phyloP scores from a whole-genome alignment of 768 basidiomycete species.

The Leccinum truebloodii region DNA sequence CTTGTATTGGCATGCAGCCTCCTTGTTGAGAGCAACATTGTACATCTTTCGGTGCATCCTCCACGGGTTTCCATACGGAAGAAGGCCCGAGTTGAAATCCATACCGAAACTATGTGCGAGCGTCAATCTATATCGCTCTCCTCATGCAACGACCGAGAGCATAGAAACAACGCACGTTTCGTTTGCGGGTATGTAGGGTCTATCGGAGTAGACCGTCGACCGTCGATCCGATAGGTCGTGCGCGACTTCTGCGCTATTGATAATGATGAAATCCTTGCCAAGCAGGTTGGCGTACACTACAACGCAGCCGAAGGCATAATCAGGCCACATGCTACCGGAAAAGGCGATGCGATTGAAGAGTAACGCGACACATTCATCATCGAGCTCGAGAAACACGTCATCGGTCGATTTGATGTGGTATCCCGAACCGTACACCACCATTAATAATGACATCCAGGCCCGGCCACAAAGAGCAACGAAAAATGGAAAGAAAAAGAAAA shows the following conservation, averaged over 20 bases:
- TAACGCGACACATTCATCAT: conserved; percentile 42
- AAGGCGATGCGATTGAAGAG: conserved; percentile 46
- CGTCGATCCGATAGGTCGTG: conserved; percentile 28
- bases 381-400: conserved; percentile 43
- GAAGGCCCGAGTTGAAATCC: conserved; percentile 30
- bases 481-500: not conserved
- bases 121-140: not conserved
- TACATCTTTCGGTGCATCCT: conserved; percentile 32
- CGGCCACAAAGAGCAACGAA: not conserved
- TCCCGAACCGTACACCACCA: conserved; percentile 54
- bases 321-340: conserved; percentile 44
- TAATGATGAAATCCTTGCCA: conserved; percentile 30
- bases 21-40: conserved; percentile 22
- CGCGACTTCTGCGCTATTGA: conserved; percentile 24
- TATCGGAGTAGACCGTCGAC: conserved; percentile 29
- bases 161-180: conserved; percentile 14
- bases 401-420: conserved; percentile 45
- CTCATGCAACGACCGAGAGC: not conserved
- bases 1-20: conserved; percentile 12
- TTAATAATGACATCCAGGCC: conserved; percentile 43
- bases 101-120: conserved; percentile 26
- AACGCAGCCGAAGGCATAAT: conserved; percentile 29
- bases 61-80: conserved; percentile 34
- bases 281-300: conserved; percentile 29
- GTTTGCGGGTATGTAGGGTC: conserved; percentile 25